Percentiles rank a stretch among this genome's conserved stretches.
Conservation (phyloP, 345 rosid genomes). For the Salix dunnii region DNA sequence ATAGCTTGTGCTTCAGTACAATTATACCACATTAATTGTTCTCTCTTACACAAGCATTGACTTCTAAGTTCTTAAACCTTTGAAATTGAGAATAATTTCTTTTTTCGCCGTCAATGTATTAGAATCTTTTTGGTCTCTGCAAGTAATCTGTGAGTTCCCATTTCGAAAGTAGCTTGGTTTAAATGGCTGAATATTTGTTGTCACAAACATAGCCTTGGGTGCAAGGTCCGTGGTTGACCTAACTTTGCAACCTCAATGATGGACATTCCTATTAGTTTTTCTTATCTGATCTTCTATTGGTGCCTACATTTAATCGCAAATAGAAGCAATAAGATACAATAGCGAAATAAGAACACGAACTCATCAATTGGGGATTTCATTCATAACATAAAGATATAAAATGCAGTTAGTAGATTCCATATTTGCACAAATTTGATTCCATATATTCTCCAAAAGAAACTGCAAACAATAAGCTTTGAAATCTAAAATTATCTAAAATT, state of each 20-base stretch:
- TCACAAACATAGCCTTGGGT: background rate
- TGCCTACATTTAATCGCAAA: background rate
- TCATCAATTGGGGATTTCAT: background rate
- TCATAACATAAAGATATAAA: background rate
- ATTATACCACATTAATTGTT: no score
- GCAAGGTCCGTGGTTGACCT: background rate
- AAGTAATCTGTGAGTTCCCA: no score
- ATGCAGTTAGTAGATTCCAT: background rate
- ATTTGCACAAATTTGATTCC: background rate
- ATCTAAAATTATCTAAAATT: background rate
- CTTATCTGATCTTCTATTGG: background rate
- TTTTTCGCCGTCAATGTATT: no score
- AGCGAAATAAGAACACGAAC: background rate
- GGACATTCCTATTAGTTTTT: background rate
- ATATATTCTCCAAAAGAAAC: background rate
- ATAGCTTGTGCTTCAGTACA: no score
- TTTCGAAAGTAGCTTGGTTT: no score
- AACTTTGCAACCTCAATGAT: background rate
- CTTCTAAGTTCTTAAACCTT: no score
- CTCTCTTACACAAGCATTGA: no score
- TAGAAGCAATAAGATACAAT: background rate
- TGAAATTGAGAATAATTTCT: no score
- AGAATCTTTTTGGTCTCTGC: background rate
- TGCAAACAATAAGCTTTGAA: background rate
- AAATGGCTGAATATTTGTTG: background rate